Evolutionary conservation across 2,329 filamentous ascomycete genomes (phyloP).

Genomic region (Hypoxylon sp.): DNA sequence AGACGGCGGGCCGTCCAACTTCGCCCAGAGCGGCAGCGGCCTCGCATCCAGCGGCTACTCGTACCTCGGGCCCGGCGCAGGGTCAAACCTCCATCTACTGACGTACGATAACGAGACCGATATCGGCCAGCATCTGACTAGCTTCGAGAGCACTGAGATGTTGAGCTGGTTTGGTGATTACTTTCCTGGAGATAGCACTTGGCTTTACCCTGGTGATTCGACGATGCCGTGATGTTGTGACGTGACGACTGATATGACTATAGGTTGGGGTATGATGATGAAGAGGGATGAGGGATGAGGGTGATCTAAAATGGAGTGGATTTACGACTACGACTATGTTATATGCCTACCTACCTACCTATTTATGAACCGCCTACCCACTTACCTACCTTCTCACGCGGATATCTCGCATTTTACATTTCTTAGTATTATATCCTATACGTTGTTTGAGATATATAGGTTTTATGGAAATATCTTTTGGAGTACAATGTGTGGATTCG

Average conservation of each 20-base stretch:
- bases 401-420: not conserved
- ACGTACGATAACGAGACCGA: constrained; percentile 56
- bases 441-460: constrained; percentile 21
- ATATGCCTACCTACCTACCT: not conserved
- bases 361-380: constrained; percentile 1
- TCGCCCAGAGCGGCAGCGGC: constrained; percentile 53
- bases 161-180: constrained; percentile 56
- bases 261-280: not conserved
- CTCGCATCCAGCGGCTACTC: constrained; percentile 53
- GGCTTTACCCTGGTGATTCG: constrained; percentile 50
- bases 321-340: constrained; percentile 2
- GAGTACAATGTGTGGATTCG: constrained; percentile 11
- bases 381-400: not conserved
- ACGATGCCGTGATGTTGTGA: constrained; percentile 40
- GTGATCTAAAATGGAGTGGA: not conserved
- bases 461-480: constrained; percentile 12
- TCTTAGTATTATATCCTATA: constrained; percentile 29
- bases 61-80: constrained; percentile 48
- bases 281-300: not conserved
- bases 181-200: constrained; percentile 53
- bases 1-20: constrained; percentile 50
- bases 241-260: not conserved
- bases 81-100: constrained; percentile 51
- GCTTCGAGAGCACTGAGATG: constrained; percentile 55
- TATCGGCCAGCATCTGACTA: constrained; percentile 54